Conservation (phyloP, 148 eudicot species). For the Hydrangea macrophylla region DNA sequence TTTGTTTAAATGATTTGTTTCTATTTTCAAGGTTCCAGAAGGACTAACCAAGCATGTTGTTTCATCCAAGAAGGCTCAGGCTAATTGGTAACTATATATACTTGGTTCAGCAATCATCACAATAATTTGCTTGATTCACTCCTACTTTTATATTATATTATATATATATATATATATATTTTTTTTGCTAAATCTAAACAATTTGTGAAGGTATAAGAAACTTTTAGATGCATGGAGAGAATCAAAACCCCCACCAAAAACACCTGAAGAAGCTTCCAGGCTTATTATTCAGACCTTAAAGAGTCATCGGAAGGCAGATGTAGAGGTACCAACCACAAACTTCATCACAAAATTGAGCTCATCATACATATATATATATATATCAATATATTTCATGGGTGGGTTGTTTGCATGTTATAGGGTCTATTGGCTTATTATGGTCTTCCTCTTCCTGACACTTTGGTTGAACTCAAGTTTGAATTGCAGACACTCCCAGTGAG, state of each 20-base stretch:
- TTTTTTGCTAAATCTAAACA: no score
- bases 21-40: constrained; percentile 57
- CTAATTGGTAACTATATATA: constrained; percentile 64
- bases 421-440: constrained; percentile 82
- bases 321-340: no score
- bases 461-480: constrained; percentile 61
- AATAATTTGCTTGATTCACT: no score
- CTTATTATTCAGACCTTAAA: constrained; percentile 63
- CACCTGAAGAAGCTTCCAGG: constrained; percentile 83
- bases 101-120: no score
- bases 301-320: constrained; percentile 77
- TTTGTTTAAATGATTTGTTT: neutral
- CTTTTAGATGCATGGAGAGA: constrained; percentile 85
- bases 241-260: constrained; percentile 73
- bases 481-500: constrained; percentile 69
- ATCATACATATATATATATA: no score
- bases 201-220: constrained; percentile 78
- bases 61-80: constrained; percentile 87
- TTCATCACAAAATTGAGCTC: no score
- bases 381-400: no score
- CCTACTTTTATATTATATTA: no score
- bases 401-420: constrained; percentile 36
- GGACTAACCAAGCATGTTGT: constrained; percentile 73
- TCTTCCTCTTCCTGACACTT: constrained; percentile 63
- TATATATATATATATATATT: no score